Evolutionary conservation across 2,329 filamentous ascomycete genomes (phyloP), one percentile per base, ranked within the genome.

Genomic region (Pochonia chlamydosporia): DNA sequence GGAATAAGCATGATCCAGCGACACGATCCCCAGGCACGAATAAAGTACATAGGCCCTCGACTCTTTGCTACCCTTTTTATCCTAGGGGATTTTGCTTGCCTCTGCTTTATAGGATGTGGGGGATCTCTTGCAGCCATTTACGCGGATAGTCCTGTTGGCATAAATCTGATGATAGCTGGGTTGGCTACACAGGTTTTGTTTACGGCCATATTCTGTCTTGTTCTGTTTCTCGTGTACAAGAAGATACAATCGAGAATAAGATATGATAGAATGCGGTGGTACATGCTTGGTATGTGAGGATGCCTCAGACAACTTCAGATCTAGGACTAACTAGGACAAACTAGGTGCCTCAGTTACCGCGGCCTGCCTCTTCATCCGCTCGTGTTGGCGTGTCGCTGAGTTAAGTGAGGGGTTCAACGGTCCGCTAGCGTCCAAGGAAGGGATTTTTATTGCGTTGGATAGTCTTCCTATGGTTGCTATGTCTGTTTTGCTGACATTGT

Each of bases 61-160:
- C 30, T 43, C 11, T 54, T 52, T 16, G 43, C 53, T 14, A 49
- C 43, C 2, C 40, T 51, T 2, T 55, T 55, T 23, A 52, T 55
- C 20, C 47, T 55, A 3, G 53, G 53, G 6, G 51, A 52, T 20
- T 53, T 55, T 25, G 6, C 49, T 13, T 55, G 53, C 21, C 48
- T 55, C 23, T 53, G 44, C 25, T 54, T 55, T 37, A 54, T 55
- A 11, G 53, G 53, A 23, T 48, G 45, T 18, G 51, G 51, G 5
- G 53, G 53, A 7, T 55, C 53, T 6, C 39, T 54, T 5, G 53
- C 53, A 2, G 53, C 53, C 21, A 55, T 55, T 33, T 54, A 40
- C 24, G 48, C 53, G 1, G 24, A 42, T 36, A 52, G 41, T n/a
- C 53, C 53, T 9, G 50, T 55, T n/a, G 53, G 53, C 7, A 48